Evolutionary conservation across 2,329 filamentous ascomycete species (phyloP).

Genomic region (Pseudogymnoascus sp.): DNA sequence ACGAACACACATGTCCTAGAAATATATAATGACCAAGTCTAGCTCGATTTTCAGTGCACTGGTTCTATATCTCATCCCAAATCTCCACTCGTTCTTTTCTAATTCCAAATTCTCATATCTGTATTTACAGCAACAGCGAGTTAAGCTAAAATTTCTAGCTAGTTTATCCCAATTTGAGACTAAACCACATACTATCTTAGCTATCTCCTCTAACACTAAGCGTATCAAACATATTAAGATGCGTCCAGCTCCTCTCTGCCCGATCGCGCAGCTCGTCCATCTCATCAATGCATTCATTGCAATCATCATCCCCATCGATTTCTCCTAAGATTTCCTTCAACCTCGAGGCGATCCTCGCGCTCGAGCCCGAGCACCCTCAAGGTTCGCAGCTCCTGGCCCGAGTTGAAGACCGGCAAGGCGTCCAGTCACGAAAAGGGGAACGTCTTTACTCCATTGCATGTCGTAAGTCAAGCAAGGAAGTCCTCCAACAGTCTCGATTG

Average conservation of each 20-base stretch:
- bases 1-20: not conserved
- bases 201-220: not conserved
- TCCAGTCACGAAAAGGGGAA: slow-evolving; percentile 68
- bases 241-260: not conserved
- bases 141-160: no score
- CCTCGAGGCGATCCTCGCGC: slow-evolving; percentile 66
- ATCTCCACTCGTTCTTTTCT: not conserved
- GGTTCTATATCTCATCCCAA: not conserved
- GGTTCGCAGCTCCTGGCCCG: slow-evolving; percentile 66
- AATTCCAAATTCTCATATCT: not conserved
- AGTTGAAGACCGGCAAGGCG: slow-evolving; percentile 60
- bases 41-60: not conserved
- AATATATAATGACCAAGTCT: not conserved
- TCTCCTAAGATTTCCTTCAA: slow-evolving; percentile 52
- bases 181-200: not conserved
- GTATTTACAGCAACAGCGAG: not conserved
- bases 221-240: not conserved
- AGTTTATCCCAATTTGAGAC: not conserved
- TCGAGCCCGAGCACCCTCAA: slow-evolving; percentile 65
- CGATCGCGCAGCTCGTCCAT: not conserved
- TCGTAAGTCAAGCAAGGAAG: slow-evolving; percentile 70
- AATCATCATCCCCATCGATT: slow-evolving; percentile 11
- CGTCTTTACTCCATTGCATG: slow-evolving; percentile 65
- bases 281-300: not conserved
- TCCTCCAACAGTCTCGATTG: slow-evolving; percentile 56